Percentiles rank a stretch among this genome's conserved stretches.
phyloP scores from a whole-genome alignment of 2,329 filamentous ascomycete species.

The Colletotrichum melonis region DNA sequence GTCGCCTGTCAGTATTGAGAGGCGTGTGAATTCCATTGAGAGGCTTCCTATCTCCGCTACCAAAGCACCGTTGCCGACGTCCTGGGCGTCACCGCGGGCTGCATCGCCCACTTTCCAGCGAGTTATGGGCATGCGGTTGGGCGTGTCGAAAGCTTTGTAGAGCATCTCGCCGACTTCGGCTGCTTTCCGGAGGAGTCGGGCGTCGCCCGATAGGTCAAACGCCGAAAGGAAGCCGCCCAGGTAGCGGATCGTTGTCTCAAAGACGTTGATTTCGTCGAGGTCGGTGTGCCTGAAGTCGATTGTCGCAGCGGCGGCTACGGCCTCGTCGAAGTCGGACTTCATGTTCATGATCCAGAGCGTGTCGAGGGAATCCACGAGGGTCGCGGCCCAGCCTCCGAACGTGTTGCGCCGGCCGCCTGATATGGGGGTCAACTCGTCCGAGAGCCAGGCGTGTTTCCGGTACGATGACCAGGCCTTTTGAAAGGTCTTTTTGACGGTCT shows the following conservation, averaged over 20 bases:
- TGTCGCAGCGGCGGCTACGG: conserved; percentile 59
- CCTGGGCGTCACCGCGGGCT: conserved; percentile 39
- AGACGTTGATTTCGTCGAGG: conserved; percentile 51
- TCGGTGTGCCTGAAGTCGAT: conserved; percentile 61
- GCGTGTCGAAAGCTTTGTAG: conserved; percentile 59
- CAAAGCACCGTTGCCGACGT: conserved; percentile 45
- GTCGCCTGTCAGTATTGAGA: conserved; percentile 78
- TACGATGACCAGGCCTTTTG: conserved; percentile 62
- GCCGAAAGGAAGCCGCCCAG: conserved; percentile 60
- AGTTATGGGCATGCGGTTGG: conserved; percentile 56
- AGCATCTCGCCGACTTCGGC: conserved; percentile 59
- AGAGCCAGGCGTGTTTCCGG: conserved; percentile 61
- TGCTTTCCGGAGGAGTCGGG: conserved; percentile 55
- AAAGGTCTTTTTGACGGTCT: conserved; percentile 55
- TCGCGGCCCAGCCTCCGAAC: conserved; percentile 68
- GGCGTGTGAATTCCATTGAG: conserved; percentile 76
- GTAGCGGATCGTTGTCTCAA: conserved; percentile 59
- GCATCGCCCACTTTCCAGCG: conserved; percentile 42
- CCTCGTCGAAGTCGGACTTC: conserved; percentile 65
- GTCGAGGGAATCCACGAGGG: conserved; percentile 69
- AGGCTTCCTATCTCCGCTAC: conserved; percentile 75
- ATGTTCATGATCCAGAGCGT: conserved; percentile 73
- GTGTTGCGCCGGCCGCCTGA: conserved; percentile 58
- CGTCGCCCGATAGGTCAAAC: conserved; percentile 57
- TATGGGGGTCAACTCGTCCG: conserved; percentile 64